phyloP scores from a whole-genome alignment of 148 eudicot species.

The Amaranthus palmeri region DNA sequence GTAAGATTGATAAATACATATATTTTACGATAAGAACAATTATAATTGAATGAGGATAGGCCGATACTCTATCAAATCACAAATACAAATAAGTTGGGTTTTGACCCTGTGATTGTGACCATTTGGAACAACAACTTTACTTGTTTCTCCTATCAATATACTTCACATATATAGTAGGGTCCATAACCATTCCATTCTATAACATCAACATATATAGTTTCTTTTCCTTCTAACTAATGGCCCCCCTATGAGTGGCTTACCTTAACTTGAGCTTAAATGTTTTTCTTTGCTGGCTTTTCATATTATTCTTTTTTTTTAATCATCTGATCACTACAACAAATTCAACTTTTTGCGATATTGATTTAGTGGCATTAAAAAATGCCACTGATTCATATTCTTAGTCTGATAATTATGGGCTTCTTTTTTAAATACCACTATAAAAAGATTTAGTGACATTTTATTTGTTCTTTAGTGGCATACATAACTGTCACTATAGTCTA shows the following conservation, averaged over 20 bases:
- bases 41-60: not conserved
- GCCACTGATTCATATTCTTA: no score
- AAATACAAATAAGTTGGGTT: not conserved
- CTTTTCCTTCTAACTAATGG: not conserved
- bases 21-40: not conserved
- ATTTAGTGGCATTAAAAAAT: no score
- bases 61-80: slow-evolving; percentile 13
- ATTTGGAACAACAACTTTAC: not conserved
- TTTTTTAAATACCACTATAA: no score
- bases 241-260: not conserved
- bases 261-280: not conserved
- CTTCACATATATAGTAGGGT: not conserved
- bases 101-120: slow-evolving; percentile 17
- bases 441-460: no score
- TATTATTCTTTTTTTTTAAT: not conserved
- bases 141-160: not conserved
- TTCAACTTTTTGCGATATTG: no score
- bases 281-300: not conserved
- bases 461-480: no score
- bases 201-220: not conserved
- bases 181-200: not conserved
- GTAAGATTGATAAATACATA: no score
- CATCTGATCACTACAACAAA: not conserved
- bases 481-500: no score
- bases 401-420: no score